Base-by-base conservation (phyloP, 805 yeast species). In the Yarrowia alimentaria region DNA sequence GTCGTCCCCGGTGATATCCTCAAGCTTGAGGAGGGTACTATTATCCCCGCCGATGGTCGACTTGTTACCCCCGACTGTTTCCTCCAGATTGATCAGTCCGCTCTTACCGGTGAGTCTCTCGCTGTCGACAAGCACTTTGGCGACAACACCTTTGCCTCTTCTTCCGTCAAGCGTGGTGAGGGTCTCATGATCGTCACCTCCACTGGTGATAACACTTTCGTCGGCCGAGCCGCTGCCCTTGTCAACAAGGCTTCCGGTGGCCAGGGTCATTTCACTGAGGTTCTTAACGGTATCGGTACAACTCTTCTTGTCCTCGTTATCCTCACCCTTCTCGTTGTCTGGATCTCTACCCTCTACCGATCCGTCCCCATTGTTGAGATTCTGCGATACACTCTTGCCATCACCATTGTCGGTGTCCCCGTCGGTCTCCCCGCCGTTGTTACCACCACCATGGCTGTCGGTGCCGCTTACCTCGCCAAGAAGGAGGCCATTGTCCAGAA, bases 381-480 rank as follows among this genome's bases (percentile, higher is more conserved):
- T 74, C 78, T 89, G 71, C 80, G 95, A 77, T 85, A 81, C 83
- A 84, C 95, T 64, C 76, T 89, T 69, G 96, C 95, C 63, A 88
- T 89, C 72, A 89, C 96, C 76, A 87, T 89, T 74, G 83, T 89
- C 64, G 96, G 96, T 83, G 96, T 89, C 63, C 96, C 96, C 71
- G 96, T 89, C 61, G 96, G 96, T 85, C 81, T 89, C 70, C 96
- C 96, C 72, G 96, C 95, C 70, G 96, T 89, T 68, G 96, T 88
- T 62, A 89, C 96, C 78, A 89, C 96, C 65, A 89, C 96, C 71
- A 88, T 89, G 96, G 97, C 97, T 72, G 97, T 90, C 74, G 97
- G 97, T 82, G 97, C 96, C 71, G 96, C 96, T 68, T 87, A 89
- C 84, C 78, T 89, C 68, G 96, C 96, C 65, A 86, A 88, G 81